A percentile compares a stretch with the other conserved stretches of the same genome.
Evolutionary conservation across 768 basidiomycete species (phyloP).

Genomic region (Cantharellus anzutake): DNA sequence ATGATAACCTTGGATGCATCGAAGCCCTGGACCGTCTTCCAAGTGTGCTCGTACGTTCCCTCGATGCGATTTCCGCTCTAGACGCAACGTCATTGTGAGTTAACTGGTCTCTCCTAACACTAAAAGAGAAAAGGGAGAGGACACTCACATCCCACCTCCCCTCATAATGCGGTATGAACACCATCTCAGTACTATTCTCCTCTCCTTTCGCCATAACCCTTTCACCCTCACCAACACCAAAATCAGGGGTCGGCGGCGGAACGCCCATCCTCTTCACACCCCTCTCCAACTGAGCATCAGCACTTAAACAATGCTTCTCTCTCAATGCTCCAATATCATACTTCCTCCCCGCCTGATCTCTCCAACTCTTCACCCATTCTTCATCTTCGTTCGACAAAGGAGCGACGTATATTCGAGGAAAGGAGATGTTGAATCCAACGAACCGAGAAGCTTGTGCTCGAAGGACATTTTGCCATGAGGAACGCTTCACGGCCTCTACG

Average conservation of each 20-base stretch:
- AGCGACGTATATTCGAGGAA: constrained; percentile 17
- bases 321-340: constrained; percentile 5
- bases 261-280: constrained; percentile 15
- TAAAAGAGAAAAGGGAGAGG: background rate
- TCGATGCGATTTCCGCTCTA: background rate
- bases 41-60: background rate
- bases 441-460: constrained; percentile 14
- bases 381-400: constrained; percentile 13
- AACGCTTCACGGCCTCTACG: constrained; percentile 10
- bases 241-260: background rate
- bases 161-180: constrained; percentile 17
- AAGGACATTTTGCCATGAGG: constrained; percentile 15
- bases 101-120: background rate
- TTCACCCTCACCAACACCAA: too few relatives aligned
- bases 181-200: constrained; percentile 16
- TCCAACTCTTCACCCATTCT: constrained; percentile 13
- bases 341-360: background rate
- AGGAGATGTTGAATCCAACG: constrained; percentile 11
- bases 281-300: constrained; percentile 16
- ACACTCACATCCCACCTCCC: constrained; percentile 8
- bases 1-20: constrained; percentile 8
- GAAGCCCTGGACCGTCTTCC: constrained; percentile 5
- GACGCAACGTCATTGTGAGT: background rate
- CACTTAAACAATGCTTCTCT: constrained; percentile 17
- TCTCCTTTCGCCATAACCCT: background rate